Base-by-base conservation (phyloP, 371 early-diverging fungal species). In the Pancytospora philotis region DNA sequence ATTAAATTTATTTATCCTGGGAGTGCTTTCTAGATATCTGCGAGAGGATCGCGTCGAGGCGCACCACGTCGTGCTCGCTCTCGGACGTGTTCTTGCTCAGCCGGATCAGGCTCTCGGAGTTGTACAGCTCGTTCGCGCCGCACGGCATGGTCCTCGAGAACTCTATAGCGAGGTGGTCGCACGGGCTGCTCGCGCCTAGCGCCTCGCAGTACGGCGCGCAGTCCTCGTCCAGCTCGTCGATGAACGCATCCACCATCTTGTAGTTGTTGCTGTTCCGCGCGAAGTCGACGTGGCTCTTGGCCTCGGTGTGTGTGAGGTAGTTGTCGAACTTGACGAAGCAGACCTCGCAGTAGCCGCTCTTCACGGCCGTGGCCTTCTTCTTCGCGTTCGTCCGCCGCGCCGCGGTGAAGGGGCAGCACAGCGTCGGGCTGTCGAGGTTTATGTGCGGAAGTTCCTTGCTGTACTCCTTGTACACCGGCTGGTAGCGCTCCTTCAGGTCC, bases 381-480 rank as follows among this genome's bases (percentile, higher is more conserved):
- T 53, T 25, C 37, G 68, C 36, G 10, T 51, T 39, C 34, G 31
- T 28, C 22, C 49, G 64, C 28, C 63, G 66, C 25, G 62, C 36
- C 30, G 68, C 39, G 13, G 30, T 35, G 50, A 65, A 72, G 53
- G 71, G 71, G 55, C 69, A 73, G n/a, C 69, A 30, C 13, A 68
- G 34, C 8, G 66, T 50, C 1, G 50, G 49, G 37, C 74, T 74
- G 6, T 41, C 32, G 16, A 78, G 25, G 37, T 63, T 56, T 32
- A 77, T 55, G 1, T 45, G 49, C 2, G 71, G 67, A 0, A 19
- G 45, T 1, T 72, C 64, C 31, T 75, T 77, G 1, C 36, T 61
- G 36, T 80, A 80, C 61, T 80, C 81, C 45, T 73, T 80, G 41
- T 71, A 74, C 34, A 78, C 72, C 6, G 81, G 79, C 36, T 69